A percentile compares a stretch with the other conserved stretches of the same genome.
phyloP scores from a whole-genome alignment of 805 yeast species.

The Saturnispora zaruensis region DNA sequence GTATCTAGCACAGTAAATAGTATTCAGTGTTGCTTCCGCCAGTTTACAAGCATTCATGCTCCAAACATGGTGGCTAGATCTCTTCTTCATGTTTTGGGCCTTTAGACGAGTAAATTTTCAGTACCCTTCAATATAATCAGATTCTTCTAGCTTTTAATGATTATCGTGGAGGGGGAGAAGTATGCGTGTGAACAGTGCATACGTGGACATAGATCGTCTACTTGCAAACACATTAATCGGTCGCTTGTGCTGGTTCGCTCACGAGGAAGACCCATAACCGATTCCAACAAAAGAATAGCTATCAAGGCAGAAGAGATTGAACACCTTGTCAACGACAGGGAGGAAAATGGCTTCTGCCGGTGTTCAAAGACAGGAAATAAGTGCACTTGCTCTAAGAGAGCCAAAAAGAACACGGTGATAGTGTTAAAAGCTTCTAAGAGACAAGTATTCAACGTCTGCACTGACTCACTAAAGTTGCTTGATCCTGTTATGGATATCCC shows the following conservation, averaged over 20 bases:
- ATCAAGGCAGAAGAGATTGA: constrained; percentile 39
- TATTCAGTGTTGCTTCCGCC: too few relatives aligned
- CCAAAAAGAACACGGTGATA: constrained; percentile 21
- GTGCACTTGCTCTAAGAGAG: constrained; percentile 7
- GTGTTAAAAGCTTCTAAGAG: constrained; percentile 28
- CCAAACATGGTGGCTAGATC: not conserved
- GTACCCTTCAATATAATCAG: not conserved
- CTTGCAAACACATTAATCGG: constrained; percentile 73
- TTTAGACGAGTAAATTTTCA: constrained; percentile 1
- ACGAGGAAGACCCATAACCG: constrained; percentile 77
- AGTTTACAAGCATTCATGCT: not conserved
- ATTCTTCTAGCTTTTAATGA: constrained; percentile 37
- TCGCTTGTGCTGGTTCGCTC: constrained; percentile 79
- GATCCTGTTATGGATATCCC: constrained; percentile 30
- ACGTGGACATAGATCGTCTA: constrained; percentile 84
- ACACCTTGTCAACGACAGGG: not conserved
- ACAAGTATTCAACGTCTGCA: constrained; percentile 30
- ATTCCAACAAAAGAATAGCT: constrained; percentile 50
- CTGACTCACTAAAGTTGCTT: constrained; percentile 26
- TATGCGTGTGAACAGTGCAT: constrained; percentile 84
- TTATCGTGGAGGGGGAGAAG: constrained; percentile 67
- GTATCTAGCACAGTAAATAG: not conserved
- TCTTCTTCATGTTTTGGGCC: not conserved
- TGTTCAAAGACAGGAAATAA: not conserved
- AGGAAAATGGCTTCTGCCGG: not conserved